Base-by-base conservation (phyloP, 768 basidiomycete genomes). In the Naematelia encephala region DNA sequence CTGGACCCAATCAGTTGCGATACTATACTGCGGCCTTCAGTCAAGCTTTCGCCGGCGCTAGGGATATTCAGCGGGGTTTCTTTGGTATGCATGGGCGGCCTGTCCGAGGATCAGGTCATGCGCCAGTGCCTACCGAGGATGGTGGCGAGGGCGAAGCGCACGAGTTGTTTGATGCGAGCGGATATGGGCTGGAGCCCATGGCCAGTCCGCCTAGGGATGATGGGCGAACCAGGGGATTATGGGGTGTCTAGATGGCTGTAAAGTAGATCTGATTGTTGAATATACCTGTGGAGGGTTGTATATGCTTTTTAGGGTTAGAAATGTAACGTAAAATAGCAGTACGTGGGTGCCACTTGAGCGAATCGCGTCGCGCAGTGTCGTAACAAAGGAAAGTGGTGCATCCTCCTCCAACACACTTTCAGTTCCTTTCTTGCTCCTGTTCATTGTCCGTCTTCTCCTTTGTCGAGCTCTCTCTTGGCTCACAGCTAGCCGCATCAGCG, bases 151-250 rank as follows among this genome's bases (percentile, higher is more conserved):
- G 57, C 28, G 61, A 60, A 26, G 73, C 66, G 26, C 67, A 71
- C 57, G 73, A 74, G 62, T 51, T 74, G 53, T 56, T 74, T 1
- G 70, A 72, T 59, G 70, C 73, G 16, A 67, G 68, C 47, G 70
- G 70, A 1, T 71, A 66, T 34, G 70, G 70, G 8, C 44, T 71
- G 26, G 70, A 63, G 25, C 70, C 70, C 1, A 66, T 71, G 67
- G 67, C 69, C 13, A 46, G 49, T 50, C 56, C 56, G 12, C 51
- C 50, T 10, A 45, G 29, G 30, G 55, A 59, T 4, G 44, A 49
- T 14, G 52, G 61, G 45, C 50, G 54, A 28, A 44, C 52, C 1
- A 52, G 54, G 43, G 60, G 64, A 19, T 28, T 62, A 30, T 59
- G 60, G 63, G 60, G 59, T 21, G 49, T 61, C 12, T 61, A 53